These are phyloP conservation scores for Tolypocladium nubicola DNA, from an alignment of 2,329 filamentous ascomycete species.

Conservation along the genomic window DNA sequence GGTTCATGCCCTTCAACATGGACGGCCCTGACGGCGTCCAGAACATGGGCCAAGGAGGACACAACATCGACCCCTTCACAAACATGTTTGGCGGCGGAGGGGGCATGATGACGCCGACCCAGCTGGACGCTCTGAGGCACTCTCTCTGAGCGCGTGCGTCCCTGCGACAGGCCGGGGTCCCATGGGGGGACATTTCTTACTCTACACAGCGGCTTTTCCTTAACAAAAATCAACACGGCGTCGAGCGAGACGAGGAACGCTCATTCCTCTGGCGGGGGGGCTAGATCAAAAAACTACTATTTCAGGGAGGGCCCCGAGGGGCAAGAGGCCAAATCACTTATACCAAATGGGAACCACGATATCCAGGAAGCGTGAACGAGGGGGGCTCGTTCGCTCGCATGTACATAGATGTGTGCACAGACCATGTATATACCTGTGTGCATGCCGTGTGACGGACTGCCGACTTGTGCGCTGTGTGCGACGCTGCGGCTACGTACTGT, in stretches of 20 bases:
- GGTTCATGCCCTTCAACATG: constrained; percentile 91
- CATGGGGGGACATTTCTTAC: neutral
- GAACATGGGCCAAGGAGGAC: constrained; percentile 31
- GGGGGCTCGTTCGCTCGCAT: neutral
- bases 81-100: constrained; percentile 34
- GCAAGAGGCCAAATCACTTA: neutral
- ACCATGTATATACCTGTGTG: neutral
- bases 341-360: neutral
- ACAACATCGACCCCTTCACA: constrained; percentile 36
- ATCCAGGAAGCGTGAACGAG: neutral
- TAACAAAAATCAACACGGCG: neutral
- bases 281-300: too few species aligned
- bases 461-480: too few species aligned
- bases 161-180: neutral
- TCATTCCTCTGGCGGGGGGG: neutral
- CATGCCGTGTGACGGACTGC: neutral
- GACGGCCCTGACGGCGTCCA: constrained; percentile 57
- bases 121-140: constrained; percentile 20
- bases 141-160: constrained; percentile 11
- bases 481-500: neutral
- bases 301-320: too few species aligned
- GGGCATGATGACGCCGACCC: constrained; percentile 25
- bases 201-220: neutral
- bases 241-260: neutral
- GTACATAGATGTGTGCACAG: neutral